phyloP scores from a whole-genome alignment of 495 filamentous ascomycete genomes.

The Talaromyces thailandensis region DNA sequence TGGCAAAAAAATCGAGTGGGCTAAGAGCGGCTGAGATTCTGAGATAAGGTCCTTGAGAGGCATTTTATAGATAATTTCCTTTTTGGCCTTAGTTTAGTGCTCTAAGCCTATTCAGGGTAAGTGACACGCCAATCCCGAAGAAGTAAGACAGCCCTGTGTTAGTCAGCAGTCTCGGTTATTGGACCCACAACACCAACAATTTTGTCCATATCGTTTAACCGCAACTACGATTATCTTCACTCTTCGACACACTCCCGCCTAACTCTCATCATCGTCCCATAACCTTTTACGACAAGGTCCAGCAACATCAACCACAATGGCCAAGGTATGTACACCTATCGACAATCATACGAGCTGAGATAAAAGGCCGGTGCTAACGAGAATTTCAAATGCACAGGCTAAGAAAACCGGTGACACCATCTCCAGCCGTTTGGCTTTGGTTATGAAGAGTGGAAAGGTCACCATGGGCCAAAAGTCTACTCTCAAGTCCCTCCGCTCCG shows the following conservation, averaged over 20 bases:
- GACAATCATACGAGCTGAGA: not conserved
- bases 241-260: not conserved
- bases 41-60: too few relatives aligned
- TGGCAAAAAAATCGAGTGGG: too few relatives aligned
- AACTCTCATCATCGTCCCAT: not conserved
- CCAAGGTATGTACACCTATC: not conserved
- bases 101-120: not conserved
- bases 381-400: constrained; percentile 1
- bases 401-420: constrained; percentile 11
- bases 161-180: constrained; percentile 5
- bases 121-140: not conserved
- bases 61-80: not conserved
- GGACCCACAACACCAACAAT: constrained; percentile 1
- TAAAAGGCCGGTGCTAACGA: not conserved
- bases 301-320: constrained; percentile 7
- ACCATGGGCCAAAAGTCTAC: constrained; percentile 92
- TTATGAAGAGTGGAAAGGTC: constrained; percentile 95
- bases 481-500: constrained; percentile 86
- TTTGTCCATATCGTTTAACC: not conserved
- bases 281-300: not conserved
- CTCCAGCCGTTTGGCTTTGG: constrained; percentile 71
- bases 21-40: too few relatives aligned
- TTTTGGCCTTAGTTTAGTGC: not conserved
- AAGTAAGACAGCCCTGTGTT: not conserved
- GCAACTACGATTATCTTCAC: not conserved